Conservation (phyloP, 768 basidiomycete species). For the Plicaturopsis crispa region DNA sequence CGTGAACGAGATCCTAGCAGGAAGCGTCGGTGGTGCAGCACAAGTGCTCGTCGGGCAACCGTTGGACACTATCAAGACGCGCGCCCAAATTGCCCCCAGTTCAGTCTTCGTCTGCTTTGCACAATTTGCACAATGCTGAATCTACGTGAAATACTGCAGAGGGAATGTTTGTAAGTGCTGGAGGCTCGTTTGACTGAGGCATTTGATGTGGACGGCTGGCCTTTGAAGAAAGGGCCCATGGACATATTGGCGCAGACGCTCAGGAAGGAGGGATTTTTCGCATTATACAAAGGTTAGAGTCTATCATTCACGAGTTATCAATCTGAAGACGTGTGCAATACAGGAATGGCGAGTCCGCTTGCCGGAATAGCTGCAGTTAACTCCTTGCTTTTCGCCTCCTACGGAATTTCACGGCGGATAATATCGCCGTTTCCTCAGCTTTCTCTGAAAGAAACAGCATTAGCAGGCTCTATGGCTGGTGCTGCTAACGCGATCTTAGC, state of each 20-base stretch:
- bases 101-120: conserved; percentile 14
- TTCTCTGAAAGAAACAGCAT: conserved; percentile 69
- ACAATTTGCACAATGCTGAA: conserved; percentile 5
- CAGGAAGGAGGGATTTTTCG: conserved; percentile 82
- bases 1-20: conserved; percentile 78
- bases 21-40: conserved; percentile 87
- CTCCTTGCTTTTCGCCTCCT: conserved; percentile 89
- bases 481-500: conserved; percentile 86
- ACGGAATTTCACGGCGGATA: conserved; percentile 71
- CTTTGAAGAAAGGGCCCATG: conserved; percentile 78
- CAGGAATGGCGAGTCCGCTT: conserved; percentile 88
- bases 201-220: background rate
- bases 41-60: conserved; percentile 96
- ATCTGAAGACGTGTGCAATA: background rate
- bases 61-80: conserved; percentile 81
- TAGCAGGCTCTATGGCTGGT: conserved; percentile 90
- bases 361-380: conserved; percentile 94
- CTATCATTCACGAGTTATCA: background rate
- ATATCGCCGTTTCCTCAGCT: conserved; percentile 87
- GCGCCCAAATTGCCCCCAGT: conserved; percentile 86
- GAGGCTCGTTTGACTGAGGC: background rate
- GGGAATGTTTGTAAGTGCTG: conserved; percentile 76
- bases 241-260: conserved; percentile 82
- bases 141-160: conserved; percentile 31
- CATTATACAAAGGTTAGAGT: conserved; percentile 82